Base-by-base conservation (phyloP, 2,329 filamentous ascomycete genomes). In the Chrysoporthe deuterocubensis region DNA sequence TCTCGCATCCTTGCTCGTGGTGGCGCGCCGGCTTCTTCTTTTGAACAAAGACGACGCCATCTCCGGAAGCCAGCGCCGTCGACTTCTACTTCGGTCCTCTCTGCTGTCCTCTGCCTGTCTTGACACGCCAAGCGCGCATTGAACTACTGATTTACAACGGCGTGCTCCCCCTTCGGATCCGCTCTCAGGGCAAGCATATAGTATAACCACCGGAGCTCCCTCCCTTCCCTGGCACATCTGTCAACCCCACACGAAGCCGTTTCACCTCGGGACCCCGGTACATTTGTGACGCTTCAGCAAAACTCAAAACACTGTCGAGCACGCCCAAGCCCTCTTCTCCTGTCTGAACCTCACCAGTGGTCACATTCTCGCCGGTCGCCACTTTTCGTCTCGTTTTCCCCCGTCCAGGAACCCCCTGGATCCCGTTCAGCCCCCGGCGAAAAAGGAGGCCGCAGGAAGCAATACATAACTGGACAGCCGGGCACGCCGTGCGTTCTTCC, bases 251-350 rank as follows among this genome's bases (percentile, higher is more conserved):
- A 32, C 21, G 18, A 44, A 40, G 7, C 18, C 37, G 62, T 64
- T 64, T 64, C 62, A 64, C 50, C 37, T 26, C 46, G 34, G 21
- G 43, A 34, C 18, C 40, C 62, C 62, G 21, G 44, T 43, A 62
- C 13, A 54, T 50, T 37, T 56, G 62, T 54, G 62, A 64, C 62
- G 50, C 59, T 48, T 61, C 59, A 64, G 13, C 50, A 6, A 11
- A 56, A 54, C 48, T 32, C 48, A 54, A 52, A 43, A 56, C 61
- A 40, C 48, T 26, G n/a, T 32, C 50, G 40, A 43, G 21, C 48
- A 42, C n/a, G n/a, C 5, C 7, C 13, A 21, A 16, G 37, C 6
- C 37, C 61, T 18, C 37, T 43, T 46, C 43, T 46, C 44, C 43
- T 48, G 42, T 54, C 34, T 40, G 40, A 8, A 42, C 34, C 42